These are phyloP conservation scores for Irpex lacteus DNA, from an alignment of 1,284 basidiomycete species.

Conservation along the genomic window DNA sequence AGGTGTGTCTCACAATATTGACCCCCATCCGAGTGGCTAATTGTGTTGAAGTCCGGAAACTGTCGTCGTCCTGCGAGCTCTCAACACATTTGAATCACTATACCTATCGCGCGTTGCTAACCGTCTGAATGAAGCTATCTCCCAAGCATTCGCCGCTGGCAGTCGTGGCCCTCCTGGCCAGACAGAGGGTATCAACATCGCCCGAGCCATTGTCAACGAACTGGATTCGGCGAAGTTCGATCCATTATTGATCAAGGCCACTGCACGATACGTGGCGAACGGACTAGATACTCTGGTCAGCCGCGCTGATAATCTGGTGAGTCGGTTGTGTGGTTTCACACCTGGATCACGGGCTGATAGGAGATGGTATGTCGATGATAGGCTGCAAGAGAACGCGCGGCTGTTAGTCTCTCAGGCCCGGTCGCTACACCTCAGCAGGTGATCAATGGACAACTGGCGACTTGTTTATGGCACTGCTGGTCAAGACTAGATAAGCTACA, in stretches of 20 bases:
- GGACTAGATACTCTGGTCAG: slow-evolving; percentile 66
- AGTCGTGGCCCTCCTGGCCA: slow-evolving; percentile 68
- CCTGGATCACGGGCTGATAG: neutral
- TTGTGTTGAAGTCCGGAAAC: slow-evolving; percentile 74
- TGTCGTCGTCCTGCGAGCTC: slow-evolving; percentile 78
- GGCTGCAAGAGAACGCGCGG: slow-evolving; percentile 76
- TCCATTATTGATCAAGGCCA: slow-evolving; percentile 76
- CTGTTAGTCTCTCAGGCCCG: slow-evolving; percentile 73
- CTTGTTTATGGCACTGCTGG: slow-evolving; percentile 78
- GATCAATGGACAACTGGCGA: slow-evolving; percentile 74
- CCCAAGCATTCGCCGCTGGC: slow-evolving; percentile 69
- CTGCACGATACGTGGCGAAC: slow-evolving; percentile 70
- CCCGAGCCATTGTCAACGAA: slow-evolving; percentile 82
- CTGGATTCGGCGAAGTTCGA: slow-evolving; percentile 93
- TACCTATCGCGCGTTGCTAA: slow-evolving; percentile 85
- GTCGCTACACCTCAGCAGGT: slow-evolving; percentile 75
- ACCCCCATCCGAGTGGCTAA: neutral
- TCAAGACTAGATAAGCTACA: slow-evolving; percentile 65
- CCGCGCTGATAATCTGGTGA: slow-evolving; percentile 66
- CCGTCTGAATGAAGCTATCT: slow-evolving; percentile 77
- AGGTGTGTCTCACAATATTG: slow-evolving; percentile 47
- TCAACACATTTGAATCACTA: slow-evolving; percentile 78
- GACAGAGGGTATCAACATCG: slow-evolving; percentile 74
- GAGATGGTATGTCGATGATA: slow-evolving; percentile 27
- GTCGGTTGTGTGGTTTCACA: slow-evolving; percentile 22